Base-by-base conservation (phyloP, 805 yeast species). In the Spathaspora passalidarum region DNA sequence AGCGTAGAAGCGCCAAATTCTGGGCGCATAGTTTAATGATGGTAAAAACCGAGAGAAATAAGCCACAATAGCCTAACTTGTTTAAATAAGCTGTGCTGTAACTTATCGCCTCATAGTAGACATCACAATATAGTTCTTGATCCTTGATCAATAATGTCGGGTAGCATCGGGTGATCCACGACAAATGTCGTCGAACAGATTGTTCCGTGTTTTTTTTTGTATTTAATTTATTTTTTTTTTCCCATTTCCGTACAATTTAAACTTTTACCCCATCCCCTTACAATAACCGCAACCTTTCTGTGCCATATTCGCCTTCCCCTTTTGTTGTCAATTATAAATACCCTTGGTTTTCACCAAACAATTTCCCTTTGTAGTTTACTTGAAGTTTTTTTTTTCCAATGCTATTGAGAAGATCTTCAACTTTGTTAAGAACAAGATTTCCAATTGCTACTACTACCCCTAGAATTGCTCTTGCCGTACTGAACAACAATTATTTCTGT, bases 401-500 rank as follows among this genome's bases (percentile, higher is more conserved):
- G 42, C 32, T 39, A 17, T 13, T 16, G 20, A 39, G 42, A 39
- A 39, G 42, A 25, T 17, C 42, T n/a, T 18, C 21, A 29, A 16
- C 42, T 29, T 19, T 39, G 25, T 36, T 36, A 16, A 39, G 42
- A 39, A 39, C 22, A 13, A 39, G 42, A 39, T 2, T 16, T 20
- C 20, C 42, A 18, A 16, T 25, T 16, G 22, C 42, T 18, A 23
- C n/a, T 19, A 14, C 42, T n/a, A 26, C 43, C 16, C 10, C n/a
- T n/a, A n/a, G n/a, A n/a, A n/a, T n/a, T n/a, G 14, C 4, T n/a
- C n/a, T 13, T 29, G 14, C 34, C 4, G 4, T 29, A 29, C 34
- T 13, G n/a, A 29, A 29, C 34, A 29, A 29, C 34, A 29, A 29
- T 29, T 29, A 29, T 29, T 29, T 29, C 34, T 5, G 14, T 7